These are phyloP conservation scores for Inga oerstediana DNA, from an alignment of 306 rosid genomes.

Conservation along the genomic window DNA sequence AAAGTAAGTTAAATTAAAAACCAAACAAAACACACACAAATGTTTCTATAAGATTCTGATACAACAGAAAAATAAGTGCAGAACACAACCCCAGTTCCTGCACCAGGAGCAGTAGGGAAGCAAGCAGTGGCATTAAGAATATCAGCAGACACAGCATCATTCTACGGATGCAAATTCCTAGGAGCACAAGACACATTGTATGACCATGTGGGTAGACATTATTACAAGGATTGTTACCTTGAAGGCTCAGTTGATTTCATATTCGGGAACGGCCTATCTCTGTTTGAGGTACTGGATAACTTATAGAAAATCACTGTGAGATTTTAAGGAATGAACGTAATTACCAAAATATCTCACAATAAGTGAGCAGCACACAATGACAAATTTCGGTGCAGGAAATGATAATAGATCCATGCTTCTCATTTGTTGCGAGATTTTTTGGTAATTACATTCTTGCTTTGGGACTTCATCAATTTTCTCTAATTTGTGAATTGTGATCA, in stretches of 20 bases:
- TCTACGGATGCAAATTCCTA: conserved; percentile 59
- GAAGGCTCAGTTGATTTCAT: conserved; percentile 82
- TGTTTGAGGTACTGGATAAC: conserved; percentile 45
- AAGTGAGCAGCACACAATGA: no score
- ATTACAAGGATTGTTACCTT: conserved; percentile 64
- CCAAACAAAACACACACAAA: neutral
- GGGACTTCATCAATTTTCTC: no score
- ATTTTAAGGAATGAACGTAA: no score
- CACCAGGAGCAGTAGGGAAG: conserved; percentile 71
- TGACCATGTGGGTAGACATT: conserved; percentile 74
- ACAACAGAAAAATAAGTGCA: neutral
- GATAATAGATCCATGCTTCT: no score
- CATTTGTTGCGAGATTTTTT: no score
- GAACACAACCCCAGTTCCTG: conserved; percentile 85
- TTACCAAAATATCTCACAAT: no score
- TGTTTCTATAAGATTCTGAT: neutral
- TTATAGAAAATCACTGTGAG: no score
- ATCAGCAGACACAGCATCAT: conserved; percentile 62
- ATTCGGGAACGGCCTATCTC: conserved; percentile 72
- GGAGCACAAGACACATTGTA: conserved; percentile 80
- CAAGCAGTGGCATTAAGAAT: conserved; percentile 77
- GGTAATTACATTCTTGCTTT: no score
- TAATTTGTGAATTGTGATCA: neutral
- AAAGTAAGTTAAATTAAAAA: conserved; percentile 49
- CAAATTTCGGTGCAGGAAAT: no score